A percentile compares a stretch with the other conserved stretches of the same genome.
Evolutionary conservation across 2,329 filamentous ascomycete genomes (phyloP).

Genomic region (Beauveria medogensis): DNA sequence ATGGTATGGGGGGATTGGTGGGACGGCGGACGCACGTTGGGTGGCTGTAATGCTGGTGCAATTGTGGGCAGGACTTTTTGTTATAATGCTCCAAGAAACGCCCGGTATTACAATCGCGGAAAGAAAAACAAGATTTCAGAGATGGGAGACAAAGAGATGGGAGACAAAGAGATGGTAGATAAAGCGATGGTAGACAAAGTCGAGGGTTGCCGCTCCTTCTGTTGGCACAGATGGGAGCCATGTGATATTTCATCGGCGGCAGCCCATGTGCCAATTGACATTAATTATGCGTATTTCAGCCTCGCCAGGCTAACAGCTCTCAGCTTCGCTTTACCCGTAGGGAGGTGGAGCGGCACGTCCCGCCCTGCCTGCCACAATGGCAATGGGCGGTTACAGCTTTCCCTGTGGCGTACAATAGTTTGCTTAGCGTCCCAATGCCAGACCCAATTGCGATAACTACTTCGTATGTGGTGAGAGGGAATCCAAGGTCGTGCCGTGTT

Average conservation of each 20-base stretch:
- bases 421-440: neutral
- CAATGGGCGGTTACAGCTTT: neutral
- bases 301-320: neutral
- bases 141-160: too few species aligned
- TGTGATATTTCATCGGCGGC: constrained; percentile 1
- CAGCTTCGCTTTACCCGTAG: neutral
- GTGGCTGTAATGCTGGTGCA: too few species aligned
- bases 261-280: neutral
- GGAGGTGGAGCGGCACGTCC: constrained; percentile 7
- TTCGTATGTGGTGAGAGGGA: neutral
- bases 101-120: too few species aligned
- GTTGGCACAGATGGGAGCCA: neutral
- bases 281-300: neutral
- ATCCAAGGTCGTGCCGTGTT: neutral
- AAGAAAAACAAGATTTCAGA: too few species aligned
- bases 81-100: too few species aligned
- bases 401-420: neutral
- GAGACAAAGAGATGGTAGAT: too few species aligned
- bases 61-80: too few species aligned
- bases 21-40: too few species aligned
- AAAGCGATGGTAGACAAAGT: too few species aligned
- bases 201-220: too few species aligned
- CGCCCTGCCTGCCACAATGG: neutral
- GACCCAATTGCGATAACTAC: neutral
- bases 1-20: too few species aligned